A percentile compares a stretch with the other conserved stretches of the same genome.
These are phyloP conservation scores for Wickerhamiella allomyrinae DNA, from an alignment of 805 yeast genomes.

Conservation along the genomic window DNA sequence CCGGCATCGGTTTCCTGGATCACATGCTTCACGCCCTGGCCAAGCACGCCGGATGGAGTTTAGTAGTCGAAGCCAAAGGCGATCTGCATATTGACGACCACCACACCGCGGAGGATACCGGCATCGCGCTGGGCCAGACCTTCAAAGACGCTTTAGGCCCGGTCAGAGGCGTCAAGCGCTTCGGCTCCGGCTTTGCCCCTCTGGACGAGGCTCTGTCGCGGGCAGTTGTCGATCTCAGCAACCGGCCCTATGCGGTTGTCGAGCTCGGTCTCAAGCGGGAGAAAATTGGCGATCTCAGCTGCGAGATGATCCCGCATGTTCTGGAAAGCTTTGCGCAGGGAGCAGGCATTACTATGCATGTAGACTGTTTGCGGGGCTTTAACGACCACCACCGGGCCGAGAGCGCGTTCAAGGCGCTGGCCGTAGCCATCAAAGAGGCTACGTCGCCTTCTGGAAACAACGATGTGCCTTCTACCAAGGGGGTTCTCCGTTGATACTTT, in stretches of 20 bases:
- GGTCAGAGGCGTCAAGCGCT: slow-evolving; percentile 80
- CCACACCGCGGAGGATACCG: slow-evolving; percentile 92
- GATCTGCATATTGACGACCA: slow-evolving; percentile 95
- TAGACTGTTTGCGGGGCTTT: slow-evolving; percentile 82
- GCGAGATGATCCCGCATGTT: slow-evolving; percentile 98
- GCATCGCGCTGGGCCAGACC: slow-evolving; percentile 79
- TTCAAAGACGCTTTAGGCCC: slow-evolving; percentile 83
- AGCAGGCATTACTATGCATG: slow-evolving; percentile 83
- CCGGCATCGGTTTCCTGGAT: slow-evolving; percentile 91
- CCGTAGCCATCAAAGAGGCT: slow-evolving; percentile 82
- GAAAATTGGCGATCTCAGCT: slow-evolving; percentile 77
- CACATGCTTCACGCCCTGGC: slow-evolving; percentile 97
- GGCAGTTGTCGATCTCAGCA: slow-evolving; percentile 91
- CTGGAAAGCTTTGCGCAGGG: slow-evolving; percentile 86
- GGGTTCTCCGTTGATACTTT: slow-evolving; percentile 40
- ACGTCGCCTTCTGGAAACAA: slow-evolving; percentile 66
- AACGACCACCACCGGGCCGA: slow-evolving; percentile 97
- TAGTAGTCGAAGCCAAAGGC: slow-evolving; percentile 79
- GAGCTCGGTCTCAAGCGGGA: slow-evolving; percentile 86
- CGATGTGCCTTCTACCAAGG: slow-evolving; percentile 94
- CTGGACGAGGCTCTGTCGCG: slow-evolving; percentile 90
- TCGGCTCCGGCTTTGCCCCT: slow-evolving; percentile 90
- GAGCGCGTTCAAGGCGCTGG: slow-evolving; percentile 90
- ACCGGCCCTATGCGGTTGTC: slow-evolving; percentile 81
- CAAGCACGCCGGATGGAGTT: slow-evolving; percentile 93